phyloP scores from a whole-genome alignment of 1,284 basidiomycete genomes.

The Austroboletus novae-zelandiae region DNA sequence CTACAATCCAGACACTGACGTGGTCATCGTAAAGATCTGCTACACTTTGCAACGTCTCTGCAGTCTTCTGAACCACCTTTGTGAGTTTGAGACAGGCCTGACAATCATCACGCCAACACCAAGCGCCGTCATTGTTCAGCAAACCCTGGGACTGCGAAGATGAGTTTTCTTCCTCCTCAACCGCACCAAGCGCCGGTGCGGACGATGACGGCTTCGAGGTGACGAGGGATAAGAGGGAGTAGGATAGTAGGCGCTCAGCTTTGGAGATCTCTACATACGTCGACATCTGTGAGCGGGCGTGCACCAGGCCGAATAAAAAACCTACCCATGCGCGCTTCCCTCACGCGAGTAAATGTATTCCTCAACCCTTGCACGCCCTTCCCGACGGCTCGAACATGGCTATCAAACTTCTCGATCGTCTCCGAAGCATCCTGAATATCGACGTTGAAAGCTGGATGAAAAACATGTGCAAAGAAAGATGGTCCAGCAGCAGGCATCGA shows the following conservation, averaged over 20 bases:
- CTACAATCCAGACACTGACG: slow-evolving; percentile 40
- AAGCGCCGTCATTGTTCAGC: slow-evolving; percentile 71
- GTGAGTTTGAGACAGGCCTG: slow-evolving; percentile 73
- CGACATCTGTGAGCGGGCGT: neutral
- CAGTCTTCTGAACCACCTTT: slow-evolving; percentile 75
- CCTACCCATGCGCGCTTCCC: slow-evolving; percentile 68
- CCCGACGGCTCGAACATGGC: slow-evolving; percentile 61
- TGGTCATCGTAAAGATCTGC: slow-evolving; percentile 79
- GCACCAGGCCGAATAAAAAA: slow-evolving; percentile 6
- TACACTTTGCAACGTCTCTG: slow-evolving; percentile 70
- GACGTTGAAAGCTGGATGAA: slow-evolving; percentile 82
- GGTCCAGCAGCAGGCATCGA: slow-evolving; percentile 61
- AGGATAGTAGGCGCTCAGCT: slow-evolving; percentile 67
- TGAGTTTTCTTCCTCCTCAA: slow-evolving; percentile 48
- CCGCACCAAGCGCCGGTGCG: slow-evolving; percentile 43
- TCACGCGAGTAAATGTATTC: slow-evolving; percentile 54
- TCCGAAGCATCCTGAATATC: slow-evolving; percentile 67
- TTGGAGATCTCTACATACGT: slow-evolving; percentile 62
- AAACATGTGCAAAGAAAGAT: slow-evolving; percentile 75
- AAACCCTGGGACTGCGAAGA: slow-evolving; percentile 39
- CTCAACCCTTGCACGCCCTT: slow-evolving; percentile 67
- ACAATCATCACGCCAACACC: slow-evolving; percentile 84
- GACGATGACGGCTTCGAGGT: slow-evolving; percentile 62
- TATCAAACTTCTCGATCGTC: slow-evolving; percentile 57
- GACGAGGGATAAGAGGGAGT: slow-evolving; percentile 66